A percentile compares a stretch with the other conserved stretches of the same genome.
These are phyloP conservation scores for Thielaviopsis punctulata DNA, from an alignment of 2,329 filamentous ascomycete species.

Conservation along the genomic window DNA sequence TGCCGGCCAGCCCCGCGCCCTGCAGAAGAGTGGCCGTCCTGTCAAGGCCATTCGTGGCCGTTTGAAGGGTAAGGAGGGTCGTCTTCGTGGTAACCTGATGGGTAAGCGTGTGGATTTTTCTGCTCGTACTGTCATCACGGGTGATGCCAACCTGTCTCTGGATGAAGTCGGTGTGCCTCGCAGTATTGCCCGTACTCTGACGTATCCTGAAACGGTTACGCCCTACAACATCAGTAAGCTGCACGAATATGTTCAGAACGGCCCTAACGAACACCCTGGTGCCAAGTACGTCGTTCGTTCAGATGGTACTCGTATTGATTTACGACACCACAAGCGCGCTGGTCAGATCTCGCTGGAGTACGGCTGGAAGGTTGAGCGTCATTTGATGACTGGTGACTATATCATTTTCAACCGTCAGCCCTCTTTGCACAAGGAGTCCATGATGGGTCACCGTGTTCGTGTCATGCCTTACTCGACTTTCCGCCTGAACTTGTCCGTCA, in stretches of 20 bases:
- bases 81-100: conserved; percentile 97
- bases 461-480: conserved; percentile 99
- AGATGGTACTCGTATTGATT: conserved; percentile 83
- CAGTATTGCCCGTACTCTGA: conserved; percentile 81
- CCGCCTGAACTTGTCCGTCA: conserved; percentile 90
- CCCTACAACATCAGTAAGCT: conserved; percentile 94
- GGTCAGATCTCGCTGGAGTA: conserved; percentile 78
- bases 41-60: conserved; percentile 94
- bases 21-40: conserved; percentile 92
- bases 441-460: conserved; percentile 97
- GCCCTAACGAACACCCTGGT: conserved; percentile 86
- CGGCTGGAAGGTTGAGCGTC: conserved; percentile 96
- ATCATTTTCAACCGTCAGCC: conserved; percentile 99
- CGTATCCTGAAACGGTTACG: conserved; percentile 93
- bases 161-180: conserved; percentile 95
- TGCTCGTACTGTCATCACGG: conserved; percentile 97
- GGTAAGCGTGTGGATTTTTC: conserved; percentile 99
- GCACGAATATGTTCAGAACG: conserved; percentile 76
- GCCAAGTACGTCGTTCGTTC: conserved; percentile 92
- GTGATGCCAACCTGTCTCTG: conserved; percentile 88
- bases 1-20: conserved; percentile 78
- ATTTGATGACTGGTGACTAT: conserved; percentile 88
- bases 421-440: conserved; percentile 97
- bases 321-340: conserved; percentile 80
- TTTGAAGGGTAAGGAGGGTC: conserved; percentile 97